These are phyloP conservation scores for Otatea glauca DNA, from an alignment of 176 grass and related monocot species.

Conservation along the genomic window DNA sequence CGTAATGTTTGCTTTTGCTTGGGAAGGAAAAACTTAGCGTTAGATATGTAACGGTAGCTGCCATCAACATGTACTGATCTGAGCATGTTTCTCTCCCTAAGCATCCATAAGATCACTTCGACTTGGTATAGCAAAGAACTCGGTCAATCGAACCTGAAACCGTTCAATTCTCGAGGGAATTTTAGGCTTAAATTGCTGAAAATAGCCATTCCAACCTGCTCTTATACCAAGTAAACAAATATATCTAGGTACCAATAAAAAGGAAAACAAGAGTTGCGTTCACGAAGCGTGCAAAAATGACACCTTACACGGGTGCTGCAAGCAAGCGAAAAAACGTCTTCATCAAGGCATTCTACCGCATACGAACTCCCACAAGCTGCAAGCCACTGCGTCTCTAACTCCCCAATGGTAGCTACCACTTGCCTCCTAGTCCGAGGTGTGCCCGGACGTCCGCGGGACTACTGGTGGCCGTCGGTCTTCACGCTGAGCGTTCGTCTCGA, in stretches of 20 bases:
- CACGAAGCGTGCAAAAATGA: too few species aligned
- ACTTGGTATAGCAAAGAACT: not conserved
- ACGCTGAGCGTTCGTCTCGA: slow-evolving; percentile 39
- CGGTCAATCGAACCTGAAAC: too few species aligned
- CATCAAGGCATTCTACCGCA: not conserved
- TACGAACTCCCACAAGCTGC: not conserved
- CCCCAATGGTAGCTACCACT: not conserved
- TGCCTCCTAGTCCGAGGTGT: not conserved
- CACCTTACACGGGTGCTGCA: not conserved
- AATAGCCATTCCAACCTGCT: not conserved
- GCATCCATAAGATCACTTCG: not conserved
- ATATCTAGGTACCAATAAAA: too few species aligned
- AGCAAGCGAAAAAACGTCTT: not conserved
- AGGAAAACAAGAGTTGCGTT: too few species aligned
- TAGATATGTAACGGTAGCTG: not conserved
- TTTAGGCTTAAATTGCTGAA: not conserved
- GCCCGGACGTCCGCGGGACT: not conserved
- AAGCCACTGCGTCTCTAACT: not conserved
- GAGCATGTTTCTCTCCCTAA: not conserved
- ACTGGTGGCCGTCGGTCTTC: slow-evolving; percentile 47
- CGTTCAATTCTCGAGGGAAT: too few species aligned
- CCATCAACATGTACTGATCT: not conserved
- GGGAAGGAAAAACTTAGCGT: not conserved
- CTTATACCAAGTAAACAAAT: too few species aligned
- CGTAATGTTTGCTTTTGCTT: not conserved